These are phyloP conservation scores for Penicillium goetzii DNA, from an alignment of 495 filamentous ascomycete genomes.

Conservation along the genomic window DNA sequence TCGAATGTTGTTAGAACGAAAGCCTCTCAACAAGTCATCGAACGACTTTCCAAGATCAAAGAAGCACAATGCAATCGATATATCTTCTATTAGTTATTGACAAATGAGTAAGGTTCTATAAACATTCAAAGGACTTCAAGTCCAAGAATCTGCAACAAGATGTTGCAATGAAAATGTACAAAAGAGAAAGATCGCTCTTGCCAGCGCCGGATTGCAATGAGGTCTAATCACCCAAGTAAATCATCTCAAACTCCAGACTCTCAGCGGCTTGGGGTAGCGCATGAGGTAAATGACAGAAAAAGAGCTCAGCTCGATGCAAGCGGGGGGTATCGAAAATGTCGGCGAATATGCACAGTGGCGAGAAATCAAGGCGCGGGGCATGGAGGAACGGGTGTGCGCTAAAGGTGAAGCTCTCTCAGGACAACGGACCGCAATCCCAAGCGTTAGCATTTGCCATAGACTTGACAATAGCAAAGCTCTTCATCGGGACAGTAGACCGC, in stretches of 20 bases:
- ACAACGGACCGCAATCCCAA: not conserved
- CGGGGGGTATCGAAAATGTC: conserved; percentile 23
- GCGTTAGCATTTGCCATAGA: conserved; percentile 50
- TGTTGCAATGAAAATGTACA: not conserved
- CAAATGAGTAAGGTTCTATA: conserved; percentile 3
- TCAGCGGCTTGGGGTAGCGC: not conserved
- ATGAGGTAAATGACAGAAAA: conserved; percentile 8
- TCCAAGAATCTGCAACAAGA: conserved; percentile 1
- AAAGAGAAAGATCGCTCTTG: not conserved
- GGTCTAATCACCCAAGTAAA: not conserved
- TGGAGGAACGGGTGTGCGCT: not conserved
- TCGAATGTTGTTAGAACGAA: not conserved
- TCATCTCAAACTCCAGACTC: conserved; percentile 1
- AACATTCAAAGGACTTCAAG: not conserved
- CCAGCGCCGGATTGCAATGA: not conserved
- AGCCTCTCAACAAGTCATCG: no score
- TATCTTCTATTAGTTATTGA: not conserved
- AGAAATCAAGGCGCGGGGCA: not conserved
- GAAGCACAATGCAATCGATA: not conserved
- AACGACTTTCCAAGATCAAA: not conserved
- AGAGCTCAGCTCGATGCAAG: conserved; percentile 5
- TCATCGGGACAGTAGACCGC: conserved; percentile 53
- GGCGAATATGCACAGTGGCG: conserved; percentile 13
- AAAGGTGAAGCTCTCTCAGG: not conserved
- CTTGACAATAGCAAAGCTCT: conserved; percentile 53